Conservation (phyloP, 176 grass and related monocot genomes). For the Zoysia pacifica region DNA sequence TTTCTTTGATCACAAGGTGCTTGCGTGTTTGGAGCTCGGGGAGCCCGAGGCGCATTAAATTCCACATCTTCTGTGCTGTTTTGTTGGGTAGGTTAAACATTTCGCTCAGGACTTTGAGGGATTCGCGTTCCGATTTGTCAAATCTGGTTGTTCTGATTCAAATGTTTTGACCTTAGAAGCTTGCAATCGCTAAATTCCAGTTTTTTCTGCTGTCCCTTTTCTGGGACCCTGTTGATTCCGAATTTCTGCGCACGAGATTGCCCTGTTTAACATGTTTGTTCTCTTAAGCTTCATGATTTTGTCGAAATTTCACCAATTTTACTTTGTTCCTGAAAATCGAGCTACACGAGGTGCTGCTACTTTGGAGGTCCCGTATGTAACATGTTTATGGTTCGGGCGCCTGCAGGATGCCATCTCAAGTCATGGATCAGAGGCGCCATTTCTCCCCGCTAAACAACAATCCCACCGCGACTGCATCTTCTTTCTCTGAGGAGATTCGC, state of each 20-base stretch:
- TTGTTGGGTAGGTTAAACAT: conserved; percentile 35
- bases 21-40: conserved; percentile 36
- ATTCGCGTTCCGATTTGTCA: conserved; percentile 12
- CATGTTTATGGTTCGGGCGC: conserved; percentile 3
- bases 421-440: conserved; percentile 73
- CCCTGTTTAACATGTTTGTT: not conserved
- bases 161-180: conserved; percentile 36
- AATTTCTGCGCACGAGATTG: conserved; percentile 18
- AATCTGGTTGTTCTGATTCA: conserved; percentile 31
- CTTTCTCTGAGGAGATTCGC: conserved; percentile 68
- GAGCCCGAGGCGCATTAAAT: conserved; percentile 46
- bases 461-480: conserved; percentile 48
- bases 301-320: conserved; percentile 9
- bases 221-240: not conserved
- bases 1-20: conserved; percentile 44
- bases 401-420: conserved; percentile 64
- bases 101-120: conserved; percentile 15
- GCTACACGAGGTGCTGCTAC: not conserved
- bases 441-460: conserved; percentile 36
- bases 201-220: conserved; percentile 2
- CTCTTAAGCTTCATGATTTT: not conserved
- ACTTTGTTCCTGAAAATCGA: conserved; percentile 37
- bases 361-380: conserved; percentile 10
- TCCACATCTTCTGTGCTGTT: conserved; percentile 31
- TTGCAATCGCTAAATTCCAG: conserved; percentile 2